Percentiles rank a stretch among this genome's conserved stretches.
phyloP scores from a whole-genome alignment of 2,329 filamentous ascomycete genomes.

The Exophiala lecanii-corni region DNA sequence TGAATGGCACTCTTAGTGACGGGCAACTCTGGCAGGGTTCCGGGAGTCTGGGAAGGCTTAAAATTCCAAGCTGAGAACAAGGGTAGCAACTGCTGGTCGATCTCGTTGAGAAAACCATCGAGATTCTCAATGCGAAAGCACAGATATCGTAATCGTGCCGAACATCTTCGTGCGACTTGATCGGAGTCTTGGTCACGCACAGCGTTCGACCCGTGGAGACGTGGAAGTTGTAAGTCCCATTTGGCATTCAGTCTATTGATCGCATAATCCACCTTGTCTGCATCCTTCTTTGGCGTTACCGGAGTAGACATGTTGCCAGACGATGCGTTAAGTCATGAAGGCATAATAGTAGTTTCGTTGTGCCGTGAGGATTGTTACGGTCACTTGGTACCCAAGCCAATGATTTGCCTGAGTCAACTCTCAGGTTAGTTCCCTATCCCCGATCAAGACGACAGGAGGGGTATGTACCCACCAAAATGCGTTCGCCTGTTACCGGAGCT shows the following conservation, averaged over 20 bases:
- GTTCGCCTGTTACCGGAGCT: no score
- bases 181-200: constrained; percentile 14
- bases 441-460: no score
- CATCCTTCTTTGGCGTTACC: constrained; percentile 15
- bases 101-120: constrained; percentile 27
- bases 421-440: no score
- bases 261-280: constrained; percentile 21
- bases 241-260: constrained; percentile 33
- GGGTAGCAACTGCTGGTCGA: constrained; percentile 31
- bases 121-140: constrained; percentile 30
- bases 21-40: constrained; percentile 26
- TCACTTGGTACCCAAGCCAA: no score
- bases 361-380: no score
- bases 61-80: constrained; percentile 23
- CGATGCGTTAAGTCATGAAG: no score
- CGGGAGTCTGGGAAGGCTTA: constrained; percentile 29
- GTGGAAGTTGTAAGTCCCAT: constrained; percentile 34
- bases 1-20: constrained; percentile 21
- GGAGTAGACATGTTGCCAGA: constrained; percentile 5
- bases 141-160: constrained; percentile 29
- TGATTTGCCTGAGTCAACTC: no score
- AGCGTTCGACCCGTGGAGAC: constrained; percentile 16
- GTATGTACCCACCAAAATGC: no score
- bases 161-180: constrained; percentile 27
- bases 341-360: no score